Evolutionary conservation across 1,284 basidiomycete species (phyloP).

Genomic region (Leccinum variabile): DNA sequence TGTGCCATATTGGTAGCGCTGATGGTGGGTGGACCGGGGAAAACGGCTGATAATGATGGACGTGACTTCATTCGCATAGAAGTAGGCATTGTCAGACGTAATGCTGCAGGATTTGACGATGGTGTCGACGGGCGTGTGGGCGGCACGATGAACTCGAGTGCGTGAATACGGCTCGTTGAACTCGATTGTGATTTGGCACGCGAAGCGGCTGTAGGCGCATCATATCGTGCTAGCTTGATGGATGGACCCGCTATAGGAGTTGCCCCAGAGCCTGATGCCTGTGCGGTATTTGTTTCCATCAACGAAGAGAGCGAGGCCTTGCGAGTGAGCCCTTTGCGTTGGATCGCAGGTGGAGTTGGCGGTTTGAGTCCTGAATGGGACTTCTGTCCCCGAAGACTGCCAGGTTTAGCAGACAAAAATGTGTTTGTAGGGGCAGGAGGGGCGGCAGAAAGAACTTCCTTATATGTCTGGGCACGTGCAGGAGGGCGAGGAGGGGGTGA

Average conservation of each 20-base stretch:
- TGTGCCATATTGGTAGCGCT: constrained; percentile 26
- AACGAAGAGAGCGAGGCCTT: constrained; percentile 77
- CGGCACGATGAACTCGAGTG: constrained; percentile 66
- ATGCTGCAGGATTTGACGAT: constrained; percentile 67
- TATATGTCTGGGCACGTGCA: constrained; percentile 58
- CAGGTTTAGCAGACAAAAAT: constrained; percentile 65
- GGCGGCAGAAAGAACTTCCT: constrained; percentile 51
- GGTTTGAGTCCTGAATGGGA: constrained; percentile 77
- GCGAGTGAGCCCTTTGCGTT: constrained; percentile 56
- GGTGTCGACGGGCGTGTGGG: constrained; percentile 75
- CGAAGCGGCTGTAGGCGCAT: constrained; percentile 75
- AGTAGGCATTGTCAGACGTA: constrained; percentile 86
- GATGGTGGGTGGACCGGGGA: constrained; percentile 47
- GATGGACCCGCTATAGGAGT: constrained; percentile 37
- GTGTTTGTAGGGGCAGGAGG: constrained; percentile 47
- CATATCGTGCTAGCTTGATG: constrained; percentile 55
- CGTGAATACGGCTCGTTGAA: constrained; percentile 57
- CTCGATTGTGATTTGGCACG: constrained; percentile 69
- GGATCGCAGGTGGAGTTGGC: constrained; percentile 57
- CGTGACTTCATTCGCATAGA: constrained; percentile 69
- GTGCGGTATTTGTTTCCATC: constrained; percentile 57
- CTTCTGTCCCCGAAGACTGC: constrained; percentile 74
- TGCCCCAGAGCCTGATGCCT: constrained; percentile 55
- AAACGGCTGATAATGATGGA: constrained; percentile 71
- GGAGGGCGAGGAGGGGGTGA: constrained; percentile 55